Conservation (phyloP, 441 rosid genomes). For the Kokia cookei region DNA sequence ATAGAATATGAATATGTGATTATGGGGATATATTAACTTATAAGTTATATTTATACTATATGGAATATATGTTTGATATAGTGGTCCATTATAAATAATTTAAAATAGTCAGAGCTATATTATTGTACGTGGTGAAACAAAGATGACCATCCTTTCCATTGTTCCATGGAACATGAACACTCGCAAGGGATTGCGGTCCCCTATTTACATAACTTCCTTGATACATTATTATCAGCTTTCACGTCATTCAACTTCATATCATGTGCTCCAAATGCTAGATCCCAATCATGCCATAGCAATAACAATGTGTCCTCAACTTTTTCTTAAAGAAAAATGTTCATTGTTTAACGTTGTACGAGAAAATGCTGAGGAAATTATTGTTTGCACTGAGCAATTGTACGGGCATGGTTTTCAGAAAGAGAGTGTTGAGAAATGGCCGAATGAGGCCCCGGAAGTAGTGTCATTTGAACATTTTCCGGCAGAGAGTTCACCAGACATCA, state of each 20-base stretch:
- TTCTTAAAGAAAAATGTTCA: neutral
- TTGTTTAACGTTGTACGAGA: neutral
- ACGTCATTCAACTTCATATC: constrained; percentile 18
- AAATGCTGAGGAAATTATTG: neutral
- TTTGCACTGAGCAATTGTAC: neutral
- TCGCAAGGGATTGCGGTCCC: constrained; percentile 26
- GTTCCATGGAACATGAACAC: constrained; percentile 11
- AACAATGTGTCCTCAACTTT: neutral
- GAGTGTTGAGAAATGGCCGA: constrained; percentile 48
- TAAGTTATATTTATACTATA: too few relatives aligned
- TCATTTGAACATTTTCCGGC: constrained; percentile 80
- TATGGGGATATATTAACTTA: too few relatives aligned
- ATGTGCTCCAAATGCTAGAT: constrained; percentile 31
- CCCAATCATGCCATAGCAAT: constrained; percentile 16
- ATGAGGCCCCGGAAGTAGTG: constrained; percentile 67
- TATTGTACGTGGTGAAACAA: neutral
- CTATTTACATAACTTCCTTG: neutral
- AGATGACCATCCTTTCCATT: neutral
- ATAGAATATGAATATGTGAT: too few relatives aligned
- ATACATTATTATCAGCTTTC: constrained; percentile 30
- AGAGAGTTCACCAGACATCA: constrained; percentile 72
- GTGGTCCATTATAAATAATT: too few relatives aligned
- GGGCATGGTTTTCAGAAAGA: constrained; percentile 34
- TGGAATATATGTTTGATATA: too few relatives aligned
- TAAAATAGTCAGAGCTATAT: neutral